Evolutionary conservation across 108 stramenopile species (phyloP).

Genomic region (Thalassiosira profunda): DNA sequence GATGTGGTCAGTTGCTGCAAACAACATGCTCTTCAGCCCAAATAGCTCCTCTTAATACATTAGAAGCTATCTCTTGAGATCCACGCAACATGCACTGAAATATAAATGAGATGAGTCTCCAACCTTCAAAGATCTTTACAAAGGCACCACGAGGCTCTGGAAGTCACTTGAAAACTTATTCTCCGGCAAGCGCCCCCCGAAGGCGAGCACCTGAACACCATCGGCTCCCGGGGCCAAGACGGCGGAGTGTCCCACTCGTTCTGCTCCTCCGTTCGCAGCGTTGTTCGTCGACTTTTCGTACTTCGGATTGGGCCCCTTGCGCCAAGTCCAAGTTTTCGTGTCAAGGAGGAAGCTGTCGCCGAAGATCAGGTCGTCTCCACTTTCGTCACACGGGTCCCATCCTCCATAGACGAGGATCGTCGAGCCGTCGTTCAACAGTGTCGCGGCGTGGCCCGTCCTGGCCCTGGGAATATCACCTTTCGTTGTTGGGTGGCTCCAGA

Average conservation of each 20-base stretch:
- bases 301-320: conserved; percentile 53
- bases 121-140: too few species aligned
- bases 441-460: conserved; percentile 80
- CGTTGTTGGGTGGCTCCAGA: conserved; percentile 72
- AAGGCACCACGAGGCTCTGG: too few species aligned
- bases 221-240: conserved; percentile 55
- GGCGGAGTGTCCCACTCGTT: conserved; percentile 64
- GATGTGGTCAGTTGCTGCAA: too few species aligned
- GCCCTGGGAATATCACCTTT: conserved; percentile 66
- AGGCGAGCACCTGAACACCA: conserved; percentile 58
- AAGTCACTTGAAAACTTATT: conserved; percentile 72
- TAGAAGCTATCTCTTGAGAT: too few species aligned
- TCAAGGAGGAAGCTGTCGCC: conserved; percentile 75
- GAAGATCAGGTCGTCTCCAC: conserved; percentile 67
- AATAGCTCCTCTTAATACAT: too few species aligned
- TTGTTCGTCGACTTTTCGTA: conserved; percentile 23
- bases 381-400: conserved; percentile 86
- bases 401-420: conserved; percentile 89
- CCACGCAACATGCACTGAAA: too few species aligned
- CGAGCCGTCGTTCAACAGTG: conserved; percentile 68
- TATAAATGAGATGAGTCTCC: too few species aligned
- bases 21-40: too few species aligned
- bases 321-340: conserved; percentile 80
- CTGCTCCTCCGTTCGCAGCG: conserved; percentile 53
- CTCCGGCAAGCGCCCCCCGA: conserved; percentile 76